Evolutionary conservation across 441 rosid species (phyloP), one percentile per base, ranked within the genome.

Genomic region (Croton setiger): DNA sequence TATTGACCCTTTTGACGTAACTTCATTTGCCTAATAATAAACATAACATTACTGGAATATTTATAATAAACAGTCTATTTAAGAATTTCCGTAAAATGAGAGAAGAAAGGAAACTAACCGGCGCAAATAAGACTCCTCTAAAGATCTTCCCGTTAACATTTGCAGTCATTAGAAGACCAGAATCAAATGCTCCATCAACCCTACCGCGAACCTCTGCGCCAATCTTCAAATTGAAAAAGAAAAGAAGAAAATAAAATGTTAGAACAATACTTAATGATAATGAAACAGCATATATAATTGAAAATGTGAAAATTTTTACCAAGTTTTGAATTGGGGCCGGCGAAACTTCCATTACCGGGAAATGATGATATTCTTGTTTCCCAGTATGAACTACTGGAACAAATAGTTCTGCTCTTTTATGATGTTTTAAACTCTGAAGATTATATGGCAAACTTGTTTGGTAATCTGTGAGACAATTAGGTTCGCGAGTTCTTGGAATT

Each of bases 131-230:
- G 71, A 89, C 88, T 44, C 96, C 96, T 74, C 96, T 71, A 61
- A 84, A 87, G 49, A 83, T 79, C 76, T 78, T 87, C 67, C 93
- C 96, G 31, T 86, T 79, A 18, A 87, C 86, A 23, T 67, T 82
- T 9, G 93, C 93, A 9, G 96, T 89, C 72, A 89, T 74, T 20
- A 89, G 72, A 71, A 84, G 79, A 53, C 96, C 96, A 0, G 89
- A 83, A 71, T 89, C 96, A 37, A 89, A 87, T 0, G 85, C 79
- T 73, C 88, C 93, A 39, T 89, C 92, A 6, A 89, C 89, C 72
- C 82, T 87, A 43, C 96, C 96, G 0, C 69, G 74, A 9, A 89
- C 85, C 43, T 89, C 91, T 18, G 87, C 88, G 27, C 96, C 96
- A 20, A 85, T 78, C 93, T 87, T 63, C 33, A 68, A 5, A 72